phyloP scores from a whole-genome alignment of 257 asterid species.

The Gentiana dahurica region DNA sequence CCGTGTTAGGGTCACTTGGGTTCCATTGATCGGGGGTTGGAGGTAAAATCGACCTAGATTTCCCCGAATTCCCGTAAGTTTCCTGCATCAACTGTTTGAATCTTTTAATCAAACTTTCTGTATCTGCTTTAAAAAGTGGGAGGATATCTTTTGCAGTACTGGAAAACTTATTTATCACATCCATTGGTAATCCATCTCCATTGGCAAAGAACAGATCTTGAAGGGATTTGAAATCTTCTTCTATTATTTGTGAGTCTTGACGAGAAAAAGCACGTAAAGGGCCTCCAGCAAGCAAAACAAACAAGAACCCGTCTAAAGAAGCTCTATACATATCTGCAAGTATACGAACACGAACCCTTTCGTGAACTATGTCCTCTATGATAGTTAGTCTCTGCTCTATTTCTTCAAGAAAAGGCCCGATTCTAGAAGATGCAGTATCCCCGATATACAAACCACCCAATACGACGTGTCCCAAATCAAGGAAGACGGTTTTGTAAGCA shows the following conservation, averaged over 20 bases:
- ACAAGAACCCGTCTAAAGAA: constrained; percentile 69
- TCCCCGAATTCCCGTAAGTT: constrained; percentile 67
- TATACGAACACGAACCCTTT: constrained; percentile 65
- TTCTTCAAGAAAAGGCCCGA: constrained; percentile 75
- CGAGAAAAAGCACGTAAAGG: constrained; percentile 62
- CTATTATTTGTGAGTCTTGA: constrained; percentile 61
- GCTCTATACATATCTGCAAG: constrained; percentile 88
- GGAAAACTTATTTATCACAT: constrained; percentile 63
- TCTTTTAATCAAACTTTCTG: constrained; percentile 60
- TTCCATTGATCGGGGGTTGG: constrained; percentile 94
- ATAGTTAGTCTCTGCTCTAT: constrained; percentile 57
- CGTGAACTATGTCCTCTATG: constrained; percentile 64
- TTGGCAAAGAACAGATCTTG: constrained; percentile 86
- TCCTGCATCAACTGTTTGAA: constrained; percentile 56
- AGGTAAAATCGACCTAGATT: constrained; percentile 78
- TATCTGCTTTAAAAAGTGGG: constrained; percentile 62
- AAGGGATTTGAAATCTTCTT: constrained; percentile 79
- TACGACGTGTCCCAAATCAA: constrained; percentile 51
- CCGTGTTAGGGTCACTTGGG: constrained; percentile 76
- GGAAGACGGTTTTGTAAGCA: constrained; percentile 74
- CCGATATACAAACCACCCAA: constrained; percentile 75
- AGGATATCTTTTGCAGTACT: constrained; percentile 51
- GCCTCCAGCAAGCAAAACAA: constrained; percentile 92
- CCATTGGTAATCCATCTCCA: constrained; percentile 81
- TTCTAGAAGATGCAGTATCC: constrained; percentile 71